Conservation (phyloP, 23 red algal species). For the Gracilaria gracilis region DNA sequence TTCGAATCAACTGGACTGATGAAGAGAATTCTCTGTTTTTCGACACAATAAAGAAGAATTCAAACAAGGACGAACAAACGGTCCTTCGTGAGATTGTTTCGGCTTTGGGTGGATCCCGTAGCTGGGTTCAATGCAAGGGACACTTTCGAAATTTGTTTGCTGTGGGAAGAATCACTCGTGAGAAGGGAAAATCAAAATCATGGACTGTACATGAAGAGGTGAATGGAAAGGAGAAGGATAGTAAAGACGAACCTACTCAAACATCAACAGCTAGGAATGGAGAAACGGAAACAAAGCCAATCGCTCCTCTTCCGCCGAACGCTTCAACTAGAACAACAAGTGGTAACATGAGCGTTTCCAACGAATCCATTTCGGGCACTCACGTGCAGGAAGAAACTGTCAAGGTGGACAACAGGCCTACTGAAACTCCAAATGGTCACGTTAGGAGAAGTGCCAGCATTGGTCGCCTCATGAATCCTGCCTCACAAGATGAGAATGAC, state of each 20-base stretch:
- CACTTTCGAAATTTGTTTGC: constrained; percentile 61
- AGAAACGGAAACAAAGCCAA: background rate
- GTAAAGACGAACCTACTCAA: background rate
- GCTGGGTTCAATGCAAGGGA: constrained; percentile 66
- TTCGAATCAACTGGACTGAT: constrained; percentile 58
- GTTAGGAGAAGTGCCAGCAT: constrained; percentile 6
- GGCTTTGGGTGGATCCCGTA: constrained; percentile 30
- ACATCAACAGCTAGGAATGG: background rate
- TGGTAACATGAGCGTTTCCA: background rate
- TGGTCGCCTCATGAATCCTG: constrained; percentile 2
- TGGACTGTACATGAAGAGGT: constrained; percentile 36
- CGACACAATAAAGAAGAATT: constrained; percentile 35
- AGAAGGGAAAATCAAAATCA: background rate
- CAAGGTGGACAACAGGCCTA: background rate
- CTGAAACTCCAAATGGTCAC: background rate
- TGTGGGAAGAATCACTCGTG: constrained; percentile 39
- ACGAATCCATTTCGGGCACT: background rate
- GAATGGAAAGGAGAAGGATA: background rate
- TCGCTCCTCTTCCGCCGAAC: background rate
- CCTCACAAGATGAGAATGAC: background rate
- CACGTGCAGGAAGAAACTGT: background rate
- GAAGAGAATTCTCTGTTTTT: constrained; percentile 54
- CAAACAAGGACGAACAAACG: constrained; percentile 34
- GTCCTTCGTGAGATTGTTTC: constrained; percentile 32
- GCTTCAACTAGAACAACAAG: background rate